phyloP scores from a whole-genome alignment of 129 eudicot genomes.

The Solidago caesia region DNA sequence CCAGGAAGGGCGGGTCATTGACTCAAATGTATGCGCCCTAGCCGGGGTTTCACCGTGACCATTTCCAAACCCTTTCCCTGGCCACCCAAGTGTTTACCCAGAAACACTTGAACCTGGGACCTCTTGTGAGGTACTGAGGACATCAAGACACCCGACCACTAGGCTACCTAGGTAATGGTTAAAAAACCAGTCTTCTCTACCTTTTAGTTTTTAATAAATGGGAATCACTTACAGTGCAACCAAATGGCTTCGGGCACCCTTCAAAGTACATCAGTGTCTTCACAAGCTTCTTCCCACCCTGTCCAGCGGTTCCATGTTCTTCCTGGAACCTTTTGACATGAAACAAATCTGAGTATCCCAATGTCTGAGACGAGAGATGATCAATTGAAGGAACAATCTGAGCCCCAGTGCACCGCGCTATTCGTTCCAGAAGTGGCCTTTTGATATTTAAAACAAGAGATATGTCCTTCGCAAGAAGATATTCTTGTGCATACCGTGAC shows the following conservation, averaged over 20 bases:
- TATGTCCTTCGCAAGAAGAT: constrained; percentile 84
- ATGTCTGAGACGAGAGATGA: constrained; percentile 76
- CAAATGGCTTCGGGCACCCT: constrained; percentile 98
- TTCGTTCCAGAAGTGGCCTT: constrained; percentile 91
- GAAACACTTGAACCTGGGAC: too few relatives aligned
- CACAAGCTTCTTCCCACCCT: constrained; percentile 73
- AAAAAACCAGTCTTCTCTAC: background rate
- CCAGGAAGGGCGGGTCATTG: too few relatives aligned
- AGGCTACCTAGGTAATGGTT: too few relatives aligned
- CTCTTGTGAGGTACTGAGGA: too few relatives aligned
- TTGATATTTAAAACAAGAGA: constrained; percentile 90
- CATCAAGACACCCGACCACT: too few relatives aligned
- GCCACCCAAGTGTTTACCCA: too few relatives aligned
- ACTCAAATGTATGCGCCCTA: too few relatives aligned
- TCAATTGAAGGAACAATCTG: constrained; percentile 94
- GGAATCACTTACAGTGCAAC: constrained; percentile 79
- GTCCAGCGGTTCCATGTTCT: constrained; percentile 91
- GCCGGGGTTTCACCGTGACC: too few relatives aligned
- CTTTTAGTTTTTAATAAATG: background rate
- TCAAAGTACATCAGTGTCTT: constrained; percentile 96
- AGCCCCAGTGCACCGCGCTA: constrained; percentile 95
- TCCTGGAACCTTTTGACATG: constrained; percentile 75
- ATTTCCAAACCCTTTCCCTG: too few relatives aligned
- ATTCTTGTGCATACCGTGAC: constrained; percentile 88
- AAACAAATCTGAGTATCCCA: constrained; percentile 82